phyloP scores from a whole-genome alignment of 139 green algal species.

The Tetraselmis chui region DNA sequence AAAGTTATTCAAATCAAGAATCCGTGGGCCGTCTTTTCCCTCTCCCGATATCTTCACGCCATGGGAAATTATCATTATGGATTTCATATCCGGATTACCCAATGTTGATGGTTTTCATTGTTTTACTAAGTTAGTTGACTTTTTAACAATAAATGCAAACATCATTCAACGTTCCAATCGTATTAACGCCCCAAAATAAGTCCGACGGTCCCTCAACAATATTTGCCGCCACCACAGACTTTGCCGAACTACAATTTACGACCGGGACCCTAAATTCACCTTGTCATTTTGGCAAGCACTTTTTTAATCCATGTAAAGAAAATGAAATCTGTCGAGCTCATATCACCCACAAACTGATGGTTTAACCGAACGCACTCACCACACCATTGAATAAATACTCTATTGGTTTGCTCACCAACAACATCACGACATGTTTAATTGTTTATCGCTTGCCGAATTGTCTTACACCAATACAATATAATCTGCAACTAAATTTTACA shows the following conservation, averaged over 20 bases:
- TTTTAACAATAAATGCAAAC: neutral
- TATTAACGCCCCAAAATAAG: slow-evolving; percentile 21
- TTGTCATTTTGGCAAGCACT: slow-evolving; percentile 37
- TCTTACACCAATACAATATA: neutral
- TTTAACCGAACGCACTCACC: slow-evolving; percentile 55
- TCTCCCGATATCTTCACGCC: no score
- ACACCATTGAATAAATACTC: slow-evolving; percentile 46
- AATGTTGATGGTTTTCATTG: no score
- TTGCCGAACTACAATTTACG: slow-evolving; percentile 42
- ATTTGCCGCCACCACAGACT: slow-evolving; percentile 35
- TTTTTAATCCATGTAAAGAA: slow-evolving; percentile 30
- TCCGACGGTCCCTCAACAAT: no score
- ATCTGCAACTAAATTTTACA: neutral
- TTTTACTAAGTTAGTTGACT: neutral
- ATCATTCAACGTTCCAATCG: neutral
- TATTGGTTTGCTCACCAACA: slow-evolving; percentile 24
- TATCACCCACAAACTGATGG: slow-evolving; percentile 58
- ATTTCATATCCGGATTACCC: no score
- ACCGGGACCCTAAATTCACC: slow-evolving; percentile 44
- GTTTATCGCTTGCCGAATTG: neutral
- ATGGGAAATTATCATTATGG: no score
- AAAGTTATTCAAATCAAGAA: no score
- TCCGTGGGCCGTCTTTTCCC: no score
- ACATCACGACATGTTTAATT: slow-evolving; percentile 40
- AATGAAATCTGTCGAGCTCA: slow-evolving; percentile 35